These are phyloP conservation scores for Harringtonia aguacate DNA, from an alignment of 2,329 filamentous ascomycete species.

Conservation along the genomic window DNA sequence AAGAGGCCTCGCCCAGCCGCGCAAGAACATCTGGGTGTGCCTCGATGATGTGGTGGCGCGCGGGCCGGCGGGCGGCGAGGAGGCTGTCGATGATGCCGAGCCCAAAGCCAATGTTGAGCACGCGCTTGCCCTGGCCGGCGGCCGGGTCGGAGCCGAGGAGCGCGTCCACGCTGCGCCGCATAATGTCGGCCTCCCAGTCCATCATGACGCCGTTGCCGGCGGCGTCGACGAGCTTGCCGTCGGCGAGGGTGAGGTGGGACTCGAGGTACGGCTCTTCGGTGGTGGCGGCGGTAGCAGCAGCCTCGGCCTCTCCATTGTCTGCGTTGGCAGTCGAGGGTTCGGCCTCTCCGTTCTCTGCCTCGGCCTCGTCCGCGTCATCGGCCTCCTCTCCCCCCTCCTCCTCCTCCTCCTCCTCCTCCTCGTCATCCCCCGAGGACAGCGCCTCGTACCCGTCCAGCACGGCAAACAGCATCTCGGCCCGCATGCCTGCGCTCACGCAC, in stretches of 20 bases:
- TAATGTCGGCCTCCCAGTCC: slow-evolving; percentile 83
- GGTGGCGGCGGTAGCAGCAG: slow-evolving; percentile 23
- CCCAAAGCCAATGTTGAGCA: slow-evolving; percentile 81
- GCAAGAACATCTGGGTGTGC: slow-evolving; percentile 69
- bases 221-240: slow-evolving; percentile 59
- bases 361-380: slow-evolving; percentile 17
- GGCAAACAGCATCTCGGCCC: slow-evolving; percentile 78
- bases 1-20: slow-evolving; percentile 43
- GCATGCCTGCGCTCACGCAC: slow-evolving; percentile 80
- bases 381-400: slow-evolving; percentile 23
- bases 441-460: slow-evolving; percentile 73
- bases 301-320: slow-evolving; percentile 4
- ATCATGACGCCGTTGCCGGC: slow-evolving; percentile 85
- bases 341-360: neutral
- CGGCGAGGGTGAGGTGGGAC: slow-evolving; percentile 53
- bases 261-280: slow-evolving; percentile 56
- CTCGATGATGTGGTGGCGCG: slow-evolving; percentile 74
- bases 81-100: slow-evolving; percentile 82
- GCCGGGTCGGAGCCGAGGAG: slow-evolving; percentile 43
- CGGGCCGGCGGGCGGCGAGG: slow-evolving; percentile 57
- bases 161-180: slow-evolving; percentile 63
- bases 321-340: slow-evolving; percentile 12
- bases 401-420: slow-evolving; percentile 34
- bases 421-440: slow-evolving; percentile 47
- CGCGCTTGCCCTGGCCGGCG: slow-evolving; percentile 42